phyloP scores from a whole-genome alignment of 108 stramenopile species.

The Stephanodiscus triporus region DNA sequence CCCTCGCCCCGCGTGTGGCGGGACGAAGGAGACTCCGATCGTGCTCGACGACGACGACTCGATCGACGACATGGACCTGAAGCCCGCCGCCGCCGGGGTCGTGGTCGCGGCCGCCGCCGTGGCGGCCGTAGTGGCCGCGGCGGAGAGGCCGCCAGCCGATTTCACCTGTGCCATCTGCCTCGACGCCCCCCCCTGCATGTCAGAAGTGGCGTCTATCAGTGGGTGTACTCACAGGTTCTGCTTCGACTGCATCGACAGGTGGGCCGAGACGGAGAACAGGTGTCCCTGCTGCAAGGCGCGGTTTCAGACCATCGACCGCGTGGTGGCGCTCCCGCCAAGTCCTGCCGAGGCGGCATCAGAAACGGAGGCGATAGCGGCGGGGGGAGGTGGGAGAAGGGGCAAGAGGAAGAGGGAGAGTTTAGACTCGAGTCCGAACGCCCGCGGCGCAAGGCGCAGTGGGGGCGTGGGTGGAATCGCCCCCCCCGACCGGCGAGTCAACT shows the following conservation, averaged over 20 bases:
- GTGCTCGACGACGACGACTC: constrained; percentile 8
- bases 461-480: not conserved
- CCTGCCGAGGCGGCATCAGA: not conserved
- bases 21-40: constrained; percentile 10
- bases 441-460: not conserved
- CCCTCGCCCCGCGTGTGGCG: not conserved
- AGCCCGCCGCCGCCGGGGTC: constrained; percentile 15
- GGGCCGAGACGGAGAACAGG: constrained; percentile 46
- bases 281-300: constrained; percentile 47
- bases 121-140: not conserved
- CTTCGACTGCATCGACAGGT: constrained; percentile 53
- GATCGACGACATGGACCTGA: constrained; percentile 10
- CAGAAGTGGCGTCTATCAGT: constrained; percentile 33
- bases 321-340: constrained; percentile 12
- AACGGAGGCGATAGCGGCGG: constrained; percentile 1
- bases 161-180: constrained; percentile 48
- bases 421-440: not conserved
- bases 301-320: constrained; percentile 42
- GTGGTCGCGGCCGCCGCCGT: not conserved
- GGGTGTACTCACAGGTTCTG: constrained; percentile 48
- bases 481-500: constrained; percentile 34
- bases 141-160: constrained; percentile 10
- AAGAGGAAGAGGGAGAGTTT: constrained; percentile 13
- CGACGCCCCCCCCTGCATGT: constrained; percentile 29
- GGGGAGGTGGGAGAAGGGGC: constrained; percentile 8